Base-by-base conservation (phyloP, 2,329 filamentous ascomycete genomes). In the Sclerotiophoma versabilis region DNA sequence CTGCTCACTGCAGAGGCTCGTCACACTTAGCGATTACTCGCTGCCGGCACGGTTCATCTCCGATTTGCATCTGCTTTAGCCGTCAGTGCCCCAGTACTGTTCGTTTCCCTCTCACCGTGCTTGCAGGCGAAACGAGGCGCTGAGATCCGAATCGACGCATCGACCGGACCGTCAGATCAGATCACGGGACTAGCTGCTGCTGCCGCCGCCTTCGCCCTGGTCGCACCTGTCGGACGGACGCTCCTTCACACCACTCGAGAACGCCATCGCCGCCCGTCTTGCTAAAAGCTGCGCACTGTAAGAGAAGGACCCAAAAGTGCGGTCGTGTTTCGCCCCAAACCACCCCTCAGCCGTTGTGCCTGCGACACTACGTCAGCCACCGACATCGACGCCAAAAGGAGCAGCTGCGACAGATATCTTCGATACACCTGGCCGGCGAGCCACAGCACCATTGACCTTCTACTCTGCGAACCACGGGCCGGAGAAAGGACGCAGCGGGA, bases 61-160 rank as follows among this genome's bases (percentile, higher is more conserved):
- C 73, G 73, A 75, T 75, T 75, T 72, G 66, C 66, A 70, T 73
- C 67, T 66, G 64, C 59, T 59, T 56, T 63, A 60, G 62, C 60
- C 60, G 45, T 54, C 51, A 45, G 34, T 27, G 45, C 45, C 51
- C 51, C 51, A 49, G 33, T 34, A 20, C 32, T 36, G 49, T 49
- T 54, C 57, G 58, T 64, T 64, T 58, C 61, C 58, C 57, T 61
- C 51, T 61, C 65, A 62, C 65, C 66, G 65, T 66, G 59, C 59
- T 46, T 64, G 62, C 60, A 57, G 44, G 51, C 62, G 43, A 55
- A 43, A 52, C 39, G 45, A 57, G 55, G 58, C 63, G 59, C 60
- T 63, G 63, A 62, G 52, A 49, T 62, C 58, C 60, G 56, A 53
- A 51, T 59, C 52, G 53, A 54, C 47, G 42, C 39, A 56, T 56